Conservation (phyloP, 257 asterid genomes). For the Schizonepeta tenuifolia region DNA sequence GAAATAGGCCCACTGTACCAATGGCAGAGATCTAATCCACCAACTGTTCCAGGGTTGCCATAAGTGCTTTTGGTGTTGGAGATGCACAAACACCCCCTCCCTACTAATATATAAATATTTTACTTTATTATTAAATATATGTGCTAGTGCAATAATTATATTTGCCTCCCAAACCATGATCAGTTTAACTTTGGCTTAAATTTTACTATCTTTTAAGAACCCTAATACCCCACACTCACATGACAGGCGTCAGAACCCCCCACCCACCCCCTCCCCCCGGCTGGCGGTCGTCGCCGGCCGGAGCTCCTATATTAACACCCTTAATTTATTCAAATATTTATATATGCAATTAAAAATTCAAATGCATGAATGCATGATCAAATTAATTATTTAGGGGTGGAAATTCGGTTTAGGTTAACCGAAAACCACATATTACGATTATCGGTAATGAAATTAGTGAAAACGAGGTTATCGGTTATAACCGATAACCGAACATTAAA, state of each 20-base stretch:
- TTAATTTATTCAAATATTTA: not conserved
- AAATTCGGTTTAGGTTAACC: too few species aligned
- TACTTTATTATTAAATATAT: not conserved
- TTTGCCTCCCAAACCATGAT: conserved; percentile 47
- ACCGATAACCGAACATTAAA: too few species aligned
- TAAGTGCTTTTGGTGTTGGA: conserved; percentile 59
- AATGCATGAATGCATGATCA: not conserved
- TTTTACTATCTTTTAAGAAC: conserved; percentile 48
- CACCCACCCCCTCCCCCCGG: too few species aligned
- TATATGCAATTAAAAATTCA: not conserved
- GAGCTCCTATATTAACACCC: not conserved
- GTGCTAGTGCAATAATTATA: conserved; percentile 10
- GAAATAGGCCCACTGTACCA: conserved; percentile 52
- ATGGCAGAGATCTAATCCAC: conserved; percentile 72
- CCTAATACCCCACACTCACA: conserved; percentile 85
- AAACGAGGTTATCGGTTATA: too few species aligned
- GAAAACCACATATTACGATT: too few species aligned
- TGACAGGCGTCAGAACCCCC: conserved; percentile 67
- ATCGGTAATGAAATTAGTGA: too few species aligned
- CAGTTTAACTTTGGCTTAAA: conserved; percentile 46
- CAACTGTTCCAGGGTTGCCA: conserved; percentile 64
- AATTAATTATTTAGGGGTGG: too few species aligned
- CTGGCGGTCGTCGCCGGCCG: conserved; percentile 4
- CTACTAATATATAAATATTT: not conserved
- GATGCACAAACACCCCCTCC: conserved; percentile 34